Base-by-base conservation (phyloP, 106 monocot species). In the Dioscorea zingiberensis region DNA sequence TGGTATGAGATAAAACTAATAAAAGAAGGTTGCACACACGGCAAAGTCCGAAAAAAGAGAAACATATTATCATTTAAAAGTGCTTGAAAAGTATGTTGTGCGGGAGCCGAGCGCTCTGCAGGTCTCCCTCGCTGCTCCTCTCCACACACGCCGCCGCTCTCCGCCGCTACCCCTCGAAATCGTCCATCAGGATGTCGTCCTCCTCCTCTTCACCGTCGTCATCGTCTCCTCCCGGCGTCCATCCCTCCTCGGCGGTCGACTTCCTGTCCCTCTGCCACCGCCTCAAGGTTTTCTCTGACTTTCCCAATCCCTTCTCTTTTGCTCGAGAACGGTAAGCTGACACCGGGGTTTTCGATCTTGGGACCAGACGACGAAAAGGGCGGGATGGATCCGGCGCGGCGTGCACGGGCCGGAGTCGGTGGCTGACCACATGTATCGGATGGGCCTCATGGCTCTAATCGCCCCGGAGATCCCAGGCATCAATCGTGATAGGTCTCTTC, bases 351-450 rank as follows among this genome's bases (percentile, higher is more conserved):
- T 25, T 23, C 14, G 25, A 5, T 10, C 18, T 67, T 48, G 22
- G 19, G 23, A 68, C 44, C 74, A 94, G 95, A 85, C 83, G 55
- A 97, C 91, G 76, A 97, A 91, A 78, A 83, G 95, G 75, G 73
- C 83, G 12, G 95, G 95, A 18, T 97, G 95, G 91, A 76, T 97
- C 62, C 74, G 57, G 58, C 78, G 76, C n/a, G 91, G 81, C 18
- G 81, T 97, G 62, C 64, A 65, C 28, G 91, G 71, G 17, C 88
- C 95, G 25, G 95, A 97, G 81, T 97, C 95, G 27, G 77, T 97
- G 49, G 95, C 91, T 48, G 95, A 97, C 68, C 95, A 97, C 85
- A 97, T 97, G 95, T 91, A 97, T 76, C 77, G 95, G 57, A 97
- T 97, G 95, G 76, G 88, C 28, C 56, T 97, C 60, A 97, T 97